phyloP scores from a whole-genome alignment of 2,329 filamentous ascomycete species.

The Pezizomycotina sp. region DNA sequence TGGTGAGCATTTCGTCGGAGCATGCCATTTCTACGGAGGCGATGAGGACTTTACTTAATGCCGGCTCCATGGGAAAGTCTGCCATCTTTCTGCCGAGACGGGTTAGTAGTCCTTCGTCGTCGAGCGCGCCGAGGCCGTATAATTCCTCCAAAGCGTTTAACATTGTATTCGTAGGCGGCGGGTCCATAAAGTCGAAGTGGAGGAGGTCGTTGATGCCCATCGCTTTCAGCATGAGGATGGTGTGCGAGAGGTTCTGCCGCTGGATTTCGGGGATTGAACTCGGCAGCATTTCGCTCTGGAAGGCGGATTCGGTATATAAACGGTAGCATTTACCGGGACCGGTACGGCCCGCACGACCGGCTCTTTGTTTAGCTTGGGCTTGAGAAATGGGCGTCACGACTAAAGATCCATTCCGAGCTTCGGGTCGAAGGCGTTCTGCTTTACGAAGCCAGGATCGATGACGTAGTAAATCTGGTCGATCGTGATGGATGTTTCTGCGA shows the following conservation, averaged over 20 bases:
- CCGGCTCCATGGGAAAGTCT: constrained; percentile 94
- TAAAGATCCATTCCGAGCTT: constrained; percentile 96
- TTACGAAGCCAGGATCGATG: constrained; percentile 91
- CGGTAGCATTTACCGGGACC: constrained; percentile 93
- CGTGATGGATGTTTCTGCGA: constrained; percentile 93
- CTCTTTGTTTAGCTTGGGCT: constrained; percentile 86
- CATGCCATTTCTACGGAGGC: constrained; percentile 73
- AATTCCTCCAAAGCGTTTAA: constrained; percentile 87
- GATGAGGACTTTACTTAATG: constrained; percentile 78
- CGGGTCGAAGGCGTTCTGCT: constrained; percentile 91
- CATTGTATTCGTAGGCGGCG: constrained; percentile 94
- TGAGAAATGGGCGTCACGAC: constrained; percentile 94
- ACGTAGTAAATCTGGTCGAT: constrained; percentile 98
- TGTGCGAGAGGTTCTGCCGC: constrained; percentile 76
- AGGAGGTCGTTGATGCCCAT: constrained; percentile 98
- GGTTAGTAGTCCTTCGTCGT: constrained; percentile 88
- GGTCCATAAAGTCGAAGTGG: constrained; percentile 98
- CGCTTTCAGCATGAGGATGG: constrained; percentile 93
- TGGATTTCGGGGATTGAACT: constrained; percentile 95
- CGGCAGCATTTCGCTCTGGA: constrained; percentile 90
- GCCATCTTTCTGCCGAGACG: constrained; percentile 91
- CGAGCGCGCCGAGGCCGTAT: constrained; percentile 76
- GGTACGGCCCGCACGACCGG: constrained; percentile 81
- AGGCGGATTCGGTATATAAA: constrained; percentile 86
- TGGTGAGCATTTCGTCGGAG: constrained; percentile 83